A percentile compares a stretch with the other conserved stretches of the same genome.
phyloP scores from a whole-genome alignment of 2,329 filamentous ascomycete genomes.

The Coniella vitis region DNA sequence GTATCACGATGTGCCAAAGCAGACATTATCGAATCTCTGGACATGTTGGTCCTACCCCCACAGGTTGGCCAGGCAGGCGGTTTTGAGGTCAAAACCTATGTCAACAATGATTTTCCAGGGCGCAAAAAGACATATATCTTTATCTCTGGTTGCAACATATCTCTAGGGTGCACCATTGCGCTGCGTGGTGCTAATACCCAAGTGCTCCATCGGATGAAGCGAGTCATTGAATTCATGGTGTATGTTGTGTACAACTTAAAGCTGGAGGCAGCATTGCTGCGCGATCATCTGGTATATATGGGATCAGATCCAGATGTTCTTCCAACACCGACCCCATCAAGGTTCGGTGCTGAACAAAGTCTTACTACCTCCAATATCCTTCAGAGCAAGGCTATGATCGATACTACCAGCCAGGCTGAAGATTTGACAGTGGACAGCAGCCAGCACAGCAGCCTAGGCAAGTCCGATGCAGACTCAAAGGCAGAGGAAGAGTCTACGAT shows the following conservation, averaged over 20 bases:
- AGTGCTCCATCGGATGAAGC: slow-evolving; percentile 72
- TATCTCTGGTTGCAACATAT: slow-evolving; percentile 79
- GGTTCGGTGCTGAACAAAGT: slow-evolving; percentile 13
- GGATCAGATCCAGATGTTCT: slow-evolving; percentile 58
- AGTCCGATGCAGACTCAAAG: slow-evolving; percentile 13
- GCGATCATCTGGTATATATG: slow-evolving; percentile 63
- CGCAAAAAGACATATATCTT: slow-evolving; percentile 94
- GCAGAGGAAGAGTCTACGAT: slow-evolving; percentile 18
- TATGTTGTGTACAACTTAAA: slow-evolving; percentile 98
- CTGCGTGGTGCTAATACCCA: slow-evolving; percentile 72
- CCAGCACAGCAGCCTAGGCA: slow-evolving; percentile 20
- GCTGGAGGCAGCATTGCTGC: slow-evolving; percentile 87
- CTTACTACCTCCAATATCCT: slow-evolving; percentile 8
- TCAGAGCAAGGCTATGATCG: slow-evolving; percentile 2
- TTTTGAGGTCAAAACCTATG: slow-evolving; percentile 94
- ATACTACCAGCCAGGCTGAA: not conserved
- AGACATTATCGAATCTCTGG: slow-evolving; percentile 86
- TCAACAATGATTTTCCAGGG: slow-evolving; percentile 66
- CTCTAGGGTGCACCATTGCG: slow-evolving; percentile 91
- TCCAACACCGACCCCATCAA: slow-evolving; percentile 32
- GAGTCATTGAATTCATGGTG: slow-evolving; percentile 96
- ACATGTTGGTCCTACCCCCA: slow-evolving; percentile 76
- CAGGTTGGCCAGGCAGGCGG: slow-evolving; percentile 74
- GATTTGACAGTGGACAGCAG: slow-evolving; percentile 16
- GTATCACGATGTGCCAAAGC: slow-evolving; percentile 90